Evolutionary conservation across 192 early-diverging fungal genomes (phyloP), one percentile per base, ranked within the genome.

Genomic region (Thamnidium elegans): DNA sequence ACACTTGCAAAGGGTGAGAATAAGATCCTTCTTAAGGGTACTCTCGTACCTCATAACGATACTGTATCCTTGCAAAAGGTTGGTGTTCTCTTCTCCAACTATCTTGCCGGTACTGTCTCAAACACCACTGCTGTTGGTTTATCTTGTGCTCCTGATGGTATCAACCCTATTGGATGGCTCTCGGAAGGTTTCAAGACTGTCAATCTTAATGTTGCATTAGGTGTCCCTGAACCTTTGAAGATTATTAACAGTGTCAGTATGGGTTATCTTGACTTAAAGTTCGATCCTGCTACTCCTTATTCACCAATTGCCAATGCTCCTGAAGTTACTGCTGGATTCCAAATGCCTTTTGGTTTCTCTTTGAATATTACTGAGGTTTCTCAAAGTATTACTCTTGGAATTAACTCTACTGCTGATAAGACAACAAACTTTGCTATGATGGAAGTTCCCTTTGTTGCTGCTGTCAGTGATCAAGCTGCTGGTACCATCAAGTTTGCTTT

Each of bases 311-410:
- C 78, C 20, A 66, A 69, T 54, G 76, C 82, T 34, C 68, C 77
- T 34, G 58, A 62, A 17, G 79, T 87, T 17, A 63, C 67, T 15
- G 82, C 82, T 23, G 70, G 60, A 4, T 82, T 82, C 65, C 53
- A 76, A 44, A 83, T 88, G 63, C 86, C 86, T 17, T 88, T 88
- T 48, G 81, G 81, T 46, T 88, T 88, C 62, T 59, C 76, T 26
- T 46, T 88, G n/a, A 79, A 75, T 21, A 79, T 88, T 55, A 81
- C 79, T 26, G 66, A 81, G 51, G 78, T 83, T 26, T 69, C 78
- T 52, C 78, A 81, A 59, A 77, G 78, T 53, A 79, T 85, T 47
- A 80, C 78, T 34, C 63, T 85, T 30, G 60, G 61, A 51, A 73
- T 60, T 11, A 50, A 64, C 44, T 14, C 46, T 26, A 69, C 60